phyloP scores from a whole-genome alignment of 1,284 basidiomycete species.

The Wallemia hederae region DNA sequence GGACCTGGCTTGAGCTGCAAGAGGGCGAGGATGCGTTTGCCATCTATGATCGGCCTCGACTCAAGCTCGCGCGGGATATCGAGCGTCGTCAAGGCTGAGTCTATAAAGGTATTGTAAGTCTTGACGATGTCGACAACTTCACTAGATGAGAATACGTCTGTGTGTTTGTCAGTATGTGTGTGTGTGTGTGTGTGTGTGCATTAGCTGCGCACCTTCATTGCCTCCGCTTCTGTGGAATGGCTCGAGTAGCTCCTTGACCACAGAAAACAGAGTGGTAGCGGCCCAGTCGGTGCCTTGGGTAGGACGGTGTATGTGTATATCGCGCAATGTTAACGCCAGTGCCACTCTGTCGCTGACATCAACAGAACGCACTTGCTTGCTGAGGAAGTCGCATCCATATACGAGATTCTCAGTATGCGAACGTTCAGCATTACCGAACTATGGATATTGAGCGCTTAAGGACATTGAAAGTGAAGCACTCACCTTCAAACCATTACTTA shows the following conservation, averaged over 20 bases:
- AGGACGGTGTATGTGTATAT: not conserved
- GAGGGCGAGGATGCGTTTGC: conserved; percentile 30
- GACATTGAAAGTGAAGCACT: not conserved
- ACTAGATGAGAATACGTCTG: conserved; percentile 14
- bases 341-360: conserved; percentile 7
- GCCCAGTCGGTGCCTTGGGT: not conserved
- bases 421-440: conserved; percentile 45
- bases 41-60: conserved; percentile 32
- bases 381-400: conserved; percentile 24
- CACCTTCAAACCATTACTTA: conserved; percentile 49
- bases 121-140: conserved; percentile 23
- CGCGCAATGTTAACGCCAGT: not conserved
- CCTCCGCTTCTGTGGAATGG: conserved; percentile 8
- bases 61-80: conserved; percentile 31
- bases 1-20: conserved; percentile 32
- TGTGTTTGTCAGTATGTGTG: not conserved
- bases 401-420: conserved; percentile 45
- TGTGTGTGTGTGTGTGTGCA: too few species aligned
- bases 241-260: conserved; percentile 36
- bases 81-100: conserved; percentile 27
- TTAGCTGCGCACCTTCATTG: not conserved
- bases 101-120: conserved; percentile 34
- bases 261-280: conserved; percentile 12
- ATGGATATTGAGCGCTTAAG: not conserved
- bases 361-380: conserved; percentile 18